A percentile compares a stretch with the other conserved stretches of the same genome.
phyloP scores from a whole-genome alignment of 768 basidiomycete genomes.

The Mycena galopus region DNA sequence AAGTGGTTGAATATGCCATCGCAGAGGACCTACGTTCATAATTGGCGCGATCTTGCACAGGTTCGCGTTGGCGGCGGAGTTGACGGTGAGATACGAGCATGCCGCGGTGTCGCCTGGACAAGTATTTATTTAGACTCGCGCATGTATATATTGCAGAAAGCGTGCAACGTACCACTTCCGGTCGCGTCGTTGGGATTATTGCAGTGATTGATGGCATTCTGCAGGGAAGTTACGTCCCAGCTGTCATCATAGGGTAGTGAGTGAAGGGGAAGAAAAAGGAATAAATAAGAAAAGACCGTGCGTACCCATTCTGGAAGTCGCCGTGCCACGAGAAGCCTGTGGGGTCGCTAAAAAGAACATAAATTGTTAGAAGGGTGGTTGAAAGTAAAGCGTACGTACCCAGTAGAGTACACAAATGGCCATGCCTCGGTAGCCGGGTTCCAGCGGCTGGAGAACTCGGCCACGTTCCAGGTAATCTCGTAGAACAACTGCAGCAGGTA shows the following conservation, averaged over 20 bases:
- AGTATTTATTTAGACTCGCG: no score
- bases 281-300: not conserved
- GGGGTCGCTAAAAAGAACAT: conserved; percentile 54
- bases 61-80: conserved; percentile 40
- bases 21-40: conserved; percentile 33
- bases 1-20: no score
- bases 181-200: conserved; percentile 55
- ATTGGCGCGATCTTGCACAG: conserved; percentile 47
- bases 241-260: not conserved
- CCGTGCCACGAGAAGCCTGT: conserved; percentile 65
- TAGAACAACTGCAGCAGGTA: not conserved
- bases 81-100: conserved; percentile 54
- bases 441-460: conserved; percentile 52
- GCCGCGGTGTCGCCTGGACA: conserved; percentile 52
- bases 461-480: conserved; percentile 58
- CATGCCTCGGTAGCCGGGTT: conserved; percentile 47
- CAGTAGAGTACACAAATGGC: conserved; percentile 61
- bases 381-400: conserved; percentile 41
- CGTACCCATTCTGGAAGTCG: conserved; percentile 57
- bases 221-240: conserved; percentile 46
- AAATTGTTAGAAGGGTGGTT: not conserved
- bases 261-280: not conserved
- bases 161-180: conserved; percentile 38
- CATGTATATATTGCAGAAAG: not conserved
- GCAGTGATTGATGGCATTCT: conserved; percentile 61